These are phyloP conservation scores for Stereum hirsutum DNA, from an alignment of 1,284 basidiomycete genomes.

Conservation along the genomic window DNA sequence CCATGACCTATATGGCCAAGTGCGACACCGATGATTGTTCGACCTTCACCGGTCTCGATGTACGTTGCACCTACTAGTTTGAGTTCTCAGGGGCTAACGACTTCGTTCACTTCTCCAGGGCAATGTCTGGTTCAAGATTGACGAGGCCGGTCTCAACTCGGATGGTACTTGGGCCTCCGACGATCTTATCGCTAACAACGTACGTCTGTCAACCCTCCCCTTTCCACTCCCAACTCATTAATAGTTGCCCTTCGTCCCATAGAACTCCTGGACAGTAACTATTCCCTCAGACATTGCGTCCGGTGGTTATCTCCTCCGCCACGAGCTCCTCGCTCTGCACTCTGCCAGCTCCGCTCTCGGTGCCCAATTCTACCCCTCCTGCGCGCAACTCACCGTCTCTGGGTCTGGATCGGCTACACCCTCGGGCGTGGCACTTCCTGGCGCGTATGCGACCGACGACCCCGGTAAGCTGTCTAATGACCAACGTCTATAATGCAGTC, in stretches of 20 bases:
- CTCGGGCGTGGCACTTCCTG: conserved; percentile 26
- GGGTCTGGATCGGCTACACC: conserved; percentile 24
- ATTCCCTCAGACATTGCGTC: conserved; percentile 25
- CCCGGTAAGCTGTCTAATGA: too few relatives aligned
- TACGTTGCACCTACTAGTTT: background rate
- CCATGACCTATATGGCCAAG: conserved; percentile 28
- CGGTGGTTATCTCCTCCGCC: conserved; percentile 28
- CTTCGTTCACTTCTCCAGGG: too few relatives aligned
- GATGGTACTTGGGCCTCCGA: conserved; percentile 26
- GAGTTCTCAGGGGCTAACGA: background rate
- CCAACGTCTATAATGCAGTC: too few relatives aligned
- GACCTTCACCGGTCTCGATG: background rate
- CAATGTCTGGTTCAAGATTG: conserved; percentile 33
- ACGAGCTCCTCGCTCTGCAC: conserved; percentile 24
- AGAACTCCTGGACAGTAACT: conserved; percentile 27
- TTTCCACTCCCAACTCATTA: too few relatives aligned
- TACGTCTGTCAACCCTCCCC: too few relatives aligned
- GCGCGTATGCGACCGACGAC: conserved; percentile 26
- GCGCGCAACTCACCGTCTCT: conserved; percentile 27
- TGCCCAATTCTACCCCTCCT: conserved; percentile 31
- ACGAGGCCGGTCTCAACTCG: conserved; percentile 25
- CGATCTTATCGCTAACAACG: conserved; percentile 24
- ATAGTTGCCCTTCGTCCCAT: too few relatives aligned
- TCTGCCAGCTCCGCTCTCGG: conserved; percentile 22
- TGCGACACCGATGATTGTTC: conserved; percentile 27